phyloP scores from a whole-genome alignment of 495 filamentous ascomycete genomes.

The Aspergillus affinis region DNA sequence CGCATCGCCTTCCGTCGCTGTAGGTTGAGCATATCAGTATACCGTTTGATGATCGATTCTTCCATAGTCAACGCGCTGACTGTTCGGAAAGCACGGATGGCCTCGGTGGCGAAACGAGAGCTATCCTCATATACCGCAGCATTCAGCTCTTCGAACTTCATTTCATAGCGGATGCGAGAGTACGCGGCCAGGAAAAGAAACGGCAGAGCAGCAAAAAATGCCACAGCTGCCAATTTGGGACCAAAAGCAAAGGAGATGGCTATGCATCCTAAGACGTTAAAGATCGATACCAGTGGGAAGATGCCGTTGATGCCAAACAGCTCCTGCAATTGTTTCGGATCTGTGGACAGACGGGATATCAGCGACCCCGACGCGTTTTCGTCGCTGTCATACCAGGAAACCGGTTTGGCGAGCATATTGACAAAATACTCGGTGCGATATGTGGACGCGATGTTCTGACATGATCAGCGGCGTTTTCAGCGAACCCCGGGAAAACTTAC shows the following conservation, averaged over 20 bases:
- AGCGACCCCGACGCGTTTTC: slow-evolving; percentile 51
- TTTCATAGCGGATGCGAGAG: slow-evolving; percentile 51
- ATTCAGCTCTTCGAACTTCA: slow-evolving; percentile 57
- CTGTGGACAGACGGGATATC: slow-evolving; percentile 52
- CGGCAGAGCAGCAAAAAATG: slow-evolving; percentile 55
- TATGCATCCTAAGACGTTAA: slow-evolving; percentile 55
- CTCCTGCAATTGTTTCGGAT: slow-evolving; percentile 63
- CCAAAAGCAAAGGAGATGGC: slow-evolving; percentile 56
- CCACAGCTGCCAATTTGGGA: slow-evolving; percentile 62
- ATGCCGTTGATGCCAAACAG: slow-evolving; percentile 46
- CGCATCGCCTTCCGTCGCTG: slow-evolving; percentile 52
- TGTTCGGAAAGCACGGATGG: slow-evolving; percentile 56
- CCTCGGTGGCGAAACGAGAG: slow-evolving; percentile 57
- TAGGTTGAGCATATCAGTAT: slow-evolving; percentile 46
- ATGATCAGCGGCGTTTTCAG: slow-evolving; percentile 8
- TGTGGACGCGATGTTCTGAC: slow-evolving; percentile 45
- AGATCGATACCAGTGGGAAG: slow-evolving; percentile 36
- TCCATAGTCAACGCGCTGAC: slow-evolving; percentile 57
- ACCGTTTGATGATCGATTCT: slow-evolving; percentile 44
- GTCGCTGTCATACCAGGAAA: slow-evolving; percentile 57
- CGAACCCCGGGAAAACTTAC: slow-evolving; percentile 12
- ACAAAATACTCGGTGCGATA: slow-evolving; percentile 62
- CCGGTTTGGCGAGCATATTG: slow-evolving; percentile 53
- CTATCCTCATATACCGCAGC: slow-evolving; percentile 56
- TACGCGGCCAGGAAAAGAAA: slow-evolving; percentile 54